Evolutionary conservation across 306 rosid genomes (phyloP), one percentile per base, ranked within the genome.

Genomic region (Vachellia collinsii): DNA sequence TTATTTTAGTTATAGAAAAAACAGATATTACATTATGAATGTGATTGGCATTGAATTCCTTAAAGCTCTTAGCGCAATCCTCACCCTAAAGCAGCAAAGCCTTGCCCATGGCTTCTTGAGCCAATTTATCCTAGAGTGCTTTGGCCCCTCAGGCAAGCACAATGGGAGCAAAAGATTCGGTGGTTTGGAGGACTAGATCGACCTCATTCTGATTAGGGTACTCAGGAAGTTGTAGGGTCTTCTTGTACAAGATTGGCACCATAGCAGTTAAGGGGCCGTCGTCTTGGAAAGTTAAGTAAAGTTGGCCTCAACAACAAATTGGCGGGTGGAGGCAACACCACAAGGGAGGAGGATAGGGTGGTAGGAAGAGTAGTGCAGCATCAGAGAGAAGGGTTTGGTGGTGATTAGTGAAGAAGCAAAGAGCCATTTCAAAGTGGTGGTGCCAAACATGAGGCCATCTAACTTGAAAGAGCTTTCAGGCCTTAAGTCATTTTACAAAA

Each of bases 11-110:
- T n/a, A n/a, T n/a, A n/a, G n/a, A n/a, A n/a, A n/a, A n/a, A n/a
- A n/a, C n/a, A n/a, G n/a, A n/a, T n/a, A n/a, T n/a, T n/a, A n/a
- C n/a, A n/a, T n/a, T n/a, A 12, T 77, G 75, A 70, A 70, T 79
- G 46, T 79, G 5, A 54, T 70, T 79, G 70, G 77, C 91, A 82
- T 74, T 79, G 59, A 88, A 88, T 80, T 88, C 91, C 86, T 88
- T 86, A 82, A 88, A 88, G 75, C 89, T 88, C 88, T 88, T 89
- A 8, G 91, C 91, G 17, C 89, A 88, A 86, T 46, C 77, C 51
- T 77, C 74, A 13, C 74, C 64, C 36, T 77, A 74, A 44, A 77
- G 74, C 64, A 64, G 47, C 13, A 77, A 77, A 19, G 74, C 80
- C 46, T 77, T 48, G 38, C 34, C 80, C 71, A 77, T 50, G n/a